A percentile compares a stretch with the other conserved stretches of the same genome.
phyloP scores from a whole-genome alignment of 805 yeast genomes.

The Candida insectalens region DNA sequence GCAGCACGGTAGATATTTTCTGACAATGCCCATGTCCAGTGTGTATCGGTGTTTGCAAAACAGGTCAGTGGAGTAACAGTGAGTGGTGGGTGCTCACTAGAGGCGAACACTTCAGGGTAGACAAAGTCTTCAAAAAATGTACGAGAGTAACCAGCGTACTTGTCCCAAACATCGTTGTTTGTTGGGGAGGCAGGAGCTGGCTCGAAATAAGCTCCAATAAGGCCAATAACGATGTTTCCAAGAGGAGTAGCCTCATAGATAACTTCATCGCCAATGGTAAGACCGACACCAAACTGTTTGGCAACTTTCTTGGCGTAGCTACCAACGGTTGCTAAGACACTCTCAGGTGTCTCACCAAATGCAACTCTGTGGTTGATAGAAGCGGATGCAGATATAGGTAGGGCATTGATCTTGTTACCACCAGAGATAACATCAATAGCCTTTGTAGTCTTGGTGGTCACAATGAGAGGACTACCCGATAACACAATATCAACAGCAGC shows the following conservation, averaged over 20 bases:
- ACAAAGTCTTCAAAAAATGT: conserved; percentile 49
- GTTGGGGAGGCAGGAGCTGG: conserved; percentile 37
- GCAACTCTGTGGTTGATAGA: conserved; percentile 50
- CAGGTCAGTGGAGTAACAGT: conserved; percentile 37
- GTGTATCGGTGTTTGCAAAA: conserved; percentile 56
- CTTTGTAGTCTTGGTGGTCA: conserved; percentile 50
- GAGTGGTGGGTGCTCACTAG: conserved; percentile 4
- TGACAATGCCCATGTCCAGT: conserved; percentile 46
- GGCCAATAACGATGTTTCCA: conserved; percentile 31
- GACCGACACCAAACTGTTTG: conserved; percentile 27
- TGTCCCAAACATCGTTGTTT: conserved; percentile 37
- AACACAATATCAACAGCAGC: conserved; percentile 23
- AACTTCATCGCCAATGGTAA: conserved; percentile 22
- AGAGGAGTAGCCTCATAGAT: conserved; percentile 3
- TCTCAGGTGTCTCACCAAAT: conserved; percentile 36
- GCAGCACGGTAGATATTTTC: conserved; percentile 46
- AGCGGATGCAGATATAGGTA: conserved; percentile 54
- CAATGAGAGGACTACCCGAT: conserved; percentile 14
- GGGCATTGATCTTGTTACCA: conserved; percentile 68
- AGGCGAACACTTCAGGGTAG: conserved; percentile 20
- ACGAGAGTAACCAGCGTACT: conserved; percentile 54
- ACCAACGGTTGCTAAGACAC: conserved; percentile 23
- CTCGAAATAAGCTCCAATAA: conserved; percentile 18
- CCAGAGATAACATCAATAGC: conserved; percentile 61
- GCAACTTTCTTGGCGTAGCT: conserved; percentile 25